These are phyloP conservation scores for Trichoderma asperellum DNA, from an alignment of 2,329 filamentous ascomycete species.

Conservation along the genomic window DNA sequence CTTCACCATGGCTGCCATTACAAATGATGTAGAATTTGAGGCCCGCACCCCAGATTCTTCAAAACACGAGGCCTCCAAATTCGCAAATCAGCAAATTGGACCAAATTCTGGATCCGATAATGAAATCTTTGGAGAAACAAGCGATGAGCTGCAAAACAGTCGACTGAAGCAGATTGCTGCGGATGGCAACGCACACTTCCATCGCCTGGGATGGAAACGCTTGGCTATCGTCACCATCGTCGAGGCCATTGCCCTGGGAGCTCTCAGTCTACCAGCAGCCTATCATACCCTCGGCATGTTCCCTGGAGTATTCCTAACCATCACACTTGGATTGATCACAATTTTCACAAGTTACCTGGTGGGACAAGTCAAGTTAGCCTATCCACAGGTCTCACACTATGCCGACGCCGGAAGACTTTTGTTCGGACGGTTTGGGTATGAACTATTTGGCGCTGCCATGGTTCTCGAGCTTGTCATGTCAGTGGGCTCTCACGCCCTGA, in stretches of 20 bases:
- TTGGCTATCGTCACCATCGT: slow-evolving; percentile 55
- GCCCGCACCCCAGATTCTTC: not conserved
- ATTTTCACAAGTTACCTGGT: slow-evolving; percentile 47
- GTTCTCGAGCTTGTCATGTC: slow-evolving; percentile 67
- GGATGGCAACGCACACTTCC: slow-evolving; percentile 49
- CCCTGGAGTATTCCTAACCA: slow-evolving; percentile 42
- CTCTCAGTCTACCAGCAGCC: slow-evolving; percentile 50
- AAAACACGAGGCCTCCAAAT: not conserved
- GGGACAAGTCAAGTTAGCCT: slow-evolving; percentile 46
- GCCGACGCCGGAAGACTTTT: slow-evolving; percentile 66
- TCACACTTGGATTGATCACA: slow-evolving; percentile 43
- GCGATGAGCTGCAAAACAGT: slow-evolving; percentile 40
- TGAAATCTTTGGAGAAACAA: slow-evolving; percentile 33
- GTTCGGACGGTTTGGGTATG: slow-evolving; percentile 58
- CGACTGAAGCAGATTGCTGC: slow-evolving; percentile 48
- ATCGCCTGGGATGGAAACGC: slow-evolving; percentile 56
- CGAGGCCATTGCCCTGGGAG: slow-evolving; percentile 55
- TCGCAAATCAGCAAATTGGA: slow-evolving; percentile 1
- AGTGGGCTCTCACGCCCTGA: slow-evolving; percentile 67
- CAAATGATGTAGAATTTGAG: not conserved
- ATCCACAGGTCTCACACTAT: slow-evolving; percentile 61
- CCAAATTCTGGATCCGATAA: slow-evolving; percentile 6
- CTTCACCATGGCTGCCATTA: not conserved
- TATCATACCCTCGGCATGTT: slow-evolving; percentile 47
- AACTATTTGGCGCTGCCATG: slow-evolving; percentile 61